Evolutionary conservation across 73 alveolate genomes (phyloP).

Genomic region (Uronychia setigera): DNA sequence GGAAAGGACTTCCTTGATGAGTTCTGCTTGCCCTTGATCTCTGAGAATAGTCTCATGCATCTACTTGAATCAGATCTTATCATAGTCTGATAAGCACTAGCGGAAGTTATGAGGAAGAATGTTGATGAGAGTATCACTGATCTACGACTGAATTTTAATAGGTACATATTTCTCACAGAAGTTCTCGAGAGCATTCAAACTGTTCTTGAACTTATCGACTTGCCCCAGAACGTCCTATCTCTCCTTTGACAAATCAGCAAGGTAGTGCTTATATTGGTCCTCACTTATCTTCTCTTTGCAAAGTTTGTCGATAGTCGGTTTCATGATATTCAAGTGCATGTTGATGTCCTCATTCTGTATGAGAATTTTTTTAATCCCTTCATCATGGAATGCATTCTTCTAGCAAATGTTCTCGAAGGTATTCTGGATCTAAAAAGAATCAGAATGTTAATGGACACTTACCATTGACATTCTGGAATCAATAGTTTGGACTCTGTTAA

Average conservation of each 20-base stretch:
- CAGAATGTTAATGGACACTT: no score
- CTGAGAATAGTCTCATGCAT: background rate
- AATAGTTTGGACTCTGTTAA: no score
- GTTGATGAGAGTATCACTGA: background rate
- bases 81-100: background rate
- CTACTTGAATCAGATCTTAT: background rate
- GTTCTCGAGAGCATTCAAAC: slow-evolving; percentile 2
- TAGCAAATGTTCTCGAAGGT: no score
- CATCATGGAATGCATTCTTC: no score
- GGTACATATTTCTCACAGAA: slow-evolving; percentile 18
- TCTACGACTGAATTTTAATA: slow-evolving; percentile 5
- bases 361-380: no score
- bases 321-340: no score
- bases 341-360: no score
- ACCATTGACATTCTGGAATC: no score
- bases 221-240: background rate
- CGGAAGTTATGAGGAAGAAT: background rate
- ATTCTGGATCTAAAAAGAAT: no score
- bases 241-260: background rate
- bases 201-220: background rate
- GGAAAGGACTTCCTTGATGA: background rate
- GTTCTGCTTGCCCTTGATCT: background rate
- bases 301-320: no score
- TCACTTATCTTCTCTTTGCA: no score
- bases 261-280: no score